These are phyloP conservation scores for Phaeosphaeriaceae sp. DNA, from an alignment of 2,329 filamentous ascomycete genomes.

Conservation along the genomic window DNA sequence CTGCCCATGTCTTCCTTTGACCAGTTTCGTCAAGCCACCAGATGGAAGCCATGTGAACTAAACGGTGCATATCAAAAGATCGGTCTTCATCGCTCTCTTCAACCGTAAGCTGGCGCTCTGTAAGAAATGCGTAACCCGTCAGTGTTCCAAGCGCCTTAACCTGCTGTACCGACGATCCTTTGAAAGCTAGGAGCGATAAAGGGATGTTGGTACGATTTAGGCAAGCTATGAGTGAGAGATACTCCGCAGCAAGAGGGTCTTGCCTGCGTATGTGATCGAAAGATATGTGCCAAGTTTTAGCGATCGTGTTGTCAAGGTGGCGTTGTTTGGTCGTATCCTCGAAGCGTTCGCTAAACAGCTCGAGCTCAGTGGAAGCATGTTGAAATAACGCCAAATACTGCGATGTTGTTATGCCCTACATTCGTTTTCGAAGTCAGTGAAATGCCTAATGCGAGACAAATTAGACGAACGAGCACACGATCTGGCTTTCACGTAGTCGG, in stretches of 20 bases:
- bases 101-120: conserved; percentile 9
- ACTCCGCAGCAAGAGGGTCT: conserved; percentile 41
- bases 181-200: conserved; percentile 38
- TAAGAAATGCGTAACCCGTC: conserved; percentile 43
- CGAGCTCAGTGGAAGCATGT: not conserved
- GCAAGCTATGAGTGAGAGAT: conserved; percentile 44
- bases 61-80: conserved; percentile 38
- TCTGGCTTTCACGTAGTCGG: too few species aligned
- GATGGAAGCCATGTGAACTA: conserved; percentile 43
- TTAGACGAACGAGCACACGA: too few species aligned
- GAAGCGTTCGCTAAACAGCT: conserved; percentile 28
- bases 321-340: conserved; percentile 38
- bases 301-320: conserved; percentile 41
- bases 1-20: conserved; percentile 15
- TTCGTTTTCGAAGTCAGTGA: too few species aligned
- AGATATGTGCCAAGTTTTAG: conserved; percentile 48
- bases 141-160: conserved; percentile 44
- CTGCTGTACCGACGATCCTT: conserved; percentile 21
- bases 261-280: conserved; percentile 44
- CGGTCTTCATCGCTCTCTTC: conserved; percentile 8
- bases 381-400: not conserved
- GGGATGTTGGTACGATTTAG: conserved; percentile 31
- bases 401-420: not conserved
- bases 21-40: conserved; percentile 39
- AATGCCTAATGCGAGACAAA: conserved; percentile 1